phyloP scores from a whole-genome alignment of 345 rosid genomes.

The Litchi chinensis region DNA sequence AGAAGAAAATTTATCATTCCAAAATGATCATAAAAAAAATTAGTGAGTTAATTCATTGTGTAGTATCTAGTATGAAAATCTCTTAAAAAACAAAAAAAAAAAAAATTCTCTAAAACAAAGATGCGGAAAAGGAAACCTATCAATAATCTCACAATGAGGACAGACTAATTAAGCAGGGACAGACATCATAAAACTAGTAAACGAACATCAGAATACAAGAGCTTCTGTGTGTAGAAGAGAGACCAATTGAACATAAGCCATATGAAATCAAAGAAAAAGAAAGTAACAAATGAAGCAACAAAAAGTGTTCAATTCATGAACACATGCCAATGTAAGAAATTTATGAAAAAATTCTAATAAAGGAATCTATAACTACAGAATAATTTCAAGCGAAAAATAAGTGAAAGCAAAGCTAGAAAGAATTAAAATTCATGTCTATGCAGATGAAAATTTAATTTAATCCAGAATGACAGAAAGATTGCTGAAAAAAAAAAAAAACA shows the following conservation, averaged over 20 bases:
- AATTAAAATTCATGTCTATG: background rate
- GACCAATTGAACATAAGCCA: background rate
- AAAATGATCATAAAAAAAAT: background rate
- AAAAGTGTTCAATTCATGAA: constrained; percentile 1
- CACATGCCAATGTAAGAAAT: background rate
- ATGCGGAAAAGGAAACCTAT: background rate
- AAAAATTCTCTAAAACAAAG: too few relatives aligned
- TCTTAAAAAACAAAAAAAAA: too few relatives aligned
- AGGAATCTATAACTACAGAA: background rate
- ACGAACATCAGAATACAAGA: background rate
- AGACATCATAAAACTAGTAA: background rate
- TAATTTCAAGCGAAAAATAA: background rate
- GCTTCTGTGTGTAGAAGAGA: background rate
- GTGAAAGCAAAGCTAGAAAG: background rate
- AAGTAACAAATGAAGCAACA: background rate
- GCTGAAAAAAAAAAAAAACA: background rate
- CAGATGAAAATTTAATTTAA: background rate
- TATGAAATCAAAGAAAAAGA: background rate
- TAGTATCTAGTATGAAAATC: too few relatives aligned
- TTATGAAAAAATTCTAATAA: background rate
- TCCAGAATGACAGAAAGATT: constrained; percentile 1
- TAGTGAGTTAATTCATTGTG: too few relatives aligned
- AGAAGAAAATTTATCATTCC: background rate
- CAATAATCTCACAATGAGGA: background rate
- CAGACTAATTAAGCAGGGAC: background rate